Percentiles rank a stretch among this genome's conserved stretches.
These are phyloP conservation scores for Huntiella savannae DNA, from an alignment of 2,329 filamentous ascomycete species.

Conservation along the genomic window DNA sequence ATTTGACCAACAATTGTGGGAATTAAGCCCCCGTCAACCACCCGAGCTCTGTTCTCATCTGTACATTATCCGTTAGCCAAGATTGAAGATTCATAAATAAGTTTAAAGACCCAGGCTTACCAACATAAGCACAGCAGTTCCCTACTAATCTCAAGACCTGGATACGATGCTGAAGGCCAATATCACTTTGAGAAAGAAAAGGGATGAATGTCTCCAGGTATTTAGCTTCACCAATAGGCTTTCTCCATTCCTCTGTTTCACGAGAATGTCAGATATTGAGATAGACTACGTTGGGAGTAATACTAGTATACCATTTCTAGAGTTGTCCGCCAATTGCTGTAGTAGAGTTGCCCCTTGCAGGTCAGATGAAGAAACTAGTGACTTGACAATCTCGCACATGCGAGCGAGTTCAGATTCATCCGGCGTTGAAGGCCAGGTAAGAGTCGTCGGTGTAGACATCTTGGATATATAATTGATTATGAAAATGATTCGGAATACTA, in stretches of 20 bases:
- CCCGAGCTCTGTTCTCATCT: constrained; percentile 40
- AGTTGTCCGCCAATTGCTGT: too few relatives aligned
- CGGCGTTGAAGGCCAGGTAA: too few relatives aligned
- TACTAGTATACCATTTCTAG: too few relatives aligned
- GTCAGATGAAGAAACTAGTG: too few relatives aligned
- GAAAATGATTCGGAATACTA: too few relatives aligned
- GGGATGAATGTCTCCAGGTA: constrained; percentile 2
- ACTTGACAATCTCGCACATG: too few relatives aligned
- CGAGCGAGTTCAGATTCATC: too few relatives aligned
- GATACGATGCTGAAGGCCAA: neutral
- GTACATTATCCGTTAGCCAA: neutral
- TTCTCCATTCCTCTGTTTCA: constrained; percentile 7
- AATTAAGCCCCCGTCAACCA: constrained; percentile 31
- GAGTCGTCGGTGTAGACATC: too few relatives aligned
- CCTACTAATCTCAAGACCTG: constrained; percentile 10
- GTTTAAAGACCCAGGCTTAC: neutral
- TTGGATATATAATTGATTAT: too few relatives aligned
- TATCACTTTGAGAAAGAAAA: neutral
- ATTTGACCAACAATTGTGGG: constrained; percentile 29
- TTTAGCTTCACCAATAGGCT: constrained; percentile 6
- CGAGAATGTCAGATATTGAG: neutral
- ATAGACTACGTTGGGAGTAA: too few relatives aligned
- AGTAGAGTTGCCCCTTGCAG: too few relatives aligned
- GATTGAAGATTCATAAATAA: too few relatives aligned
- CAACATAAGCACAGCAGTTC: constrained; percentile 9